These are phyloP conservation scores for Barnettozyma sucrosica DNA, from an alignment of 805 yeast genomes.

Conservation along the genomic window DNA sequence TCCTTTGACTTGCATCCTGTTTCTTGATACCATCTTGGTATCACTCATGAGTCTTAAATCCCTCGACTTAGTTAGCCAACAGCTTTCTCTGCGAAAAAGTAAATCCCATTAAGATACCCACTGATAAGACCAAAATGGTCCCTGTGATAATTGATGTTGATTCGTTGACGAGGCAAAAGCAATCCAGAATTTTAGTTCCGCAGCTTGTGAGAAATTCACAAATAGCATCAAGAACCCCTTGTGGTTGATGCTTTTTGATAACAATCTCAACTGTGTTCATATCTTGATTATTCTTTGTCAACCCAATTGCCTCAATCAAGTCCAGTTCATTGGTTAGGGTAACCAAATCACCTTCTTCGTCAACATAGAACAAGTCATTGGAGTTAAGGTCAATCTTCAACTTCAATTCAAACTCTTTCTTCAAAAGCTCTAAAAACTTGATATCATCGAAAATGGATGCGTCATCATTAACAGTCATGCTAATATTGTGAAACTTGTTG, in stretches of 20 bases:
- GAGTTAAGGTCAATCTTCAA: constrained; percentile 15
- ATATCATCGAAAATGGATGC: constrained; percentile 19
- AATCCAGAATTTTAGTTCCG: background rate
- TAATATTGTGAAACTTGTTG: constrained; percentile 18
- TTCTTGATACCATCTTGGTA: background rate
- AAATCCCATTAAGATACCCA: constrained; percentile 23
- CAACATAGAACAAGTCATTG: constrained; percentile 32
- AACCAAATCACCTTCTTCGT: constrained; percentile 34
- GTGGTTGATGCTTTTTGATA: constrained; percentile 1
- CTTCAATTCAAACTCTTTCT: constrained; percentile 21
- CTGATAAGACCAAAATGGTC: constrained; percentile 17
- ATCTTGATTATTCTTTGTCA: constrained; percentile 9
- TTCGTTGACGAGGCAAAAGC: background rate
- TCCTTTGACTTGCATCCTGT: background rate
- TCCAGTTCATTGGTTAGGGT: constrained; percentile 31
- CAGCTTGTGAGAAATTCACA: constrained; percentile 4
- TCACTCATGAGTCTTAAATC: too few relatives aligned
- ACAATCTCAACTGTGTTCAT: constrained; percentile 15
- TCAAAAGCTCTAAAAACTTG: constrained; percentile 19
- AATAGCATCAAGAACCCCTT: background rate
- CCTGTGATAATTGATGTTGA: constrained; percentile 8
- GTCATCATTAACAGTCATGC: constrained; percentile 20
- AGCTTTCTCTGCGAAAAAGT: constrained; percentile 7
- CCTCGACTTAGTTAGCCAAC: background rate
- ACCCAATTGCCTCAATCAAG: constrained; percentile 25